A percentile compares a stretch with the other conserved stretches of the same genome.
These are phyloP conservation scores for Thymus mandschuricus DNA, from an alignment of 257 asterid genomes.

Conservation along the genomic window DNA sequence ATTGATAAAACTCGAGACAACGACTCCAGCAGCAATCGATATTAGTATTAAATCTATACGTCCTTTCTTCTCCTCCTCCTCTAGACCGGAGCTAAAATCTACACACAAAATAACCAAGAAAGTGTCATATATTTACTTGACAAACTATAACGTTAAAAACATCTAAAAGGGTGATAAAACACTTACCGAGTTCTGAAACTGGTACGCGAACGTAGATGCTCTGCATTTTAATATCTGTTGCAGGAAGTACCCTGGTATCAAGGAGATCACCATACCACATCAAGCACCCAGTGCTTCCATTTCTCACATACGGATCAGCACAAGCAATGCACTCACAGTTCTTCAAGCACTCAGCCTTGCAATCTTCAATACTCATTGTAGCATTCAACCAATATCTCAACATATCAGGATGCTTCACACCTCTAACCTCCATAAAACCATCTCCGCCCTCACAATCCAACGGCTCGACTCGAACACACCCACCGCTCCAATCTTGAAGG, in stretches of 20 bases:
- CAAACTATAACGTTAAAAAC: no score
- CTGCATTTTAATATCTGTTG: slow-evolving; percentile 8
- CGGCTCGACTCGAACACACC: not conserved
- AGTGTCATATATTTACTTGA: no score
- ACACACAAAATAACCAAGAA: not conserved
- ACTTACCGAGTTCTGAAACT: not conserved
- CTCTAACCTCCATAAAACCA: slow-evolving; percentile 7
- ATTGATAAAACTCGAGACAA: slow-evolving; percentile 18
- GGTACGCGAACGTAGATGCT: not conserved
- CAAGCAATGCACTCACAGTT: slow-evolving; percentile 38
- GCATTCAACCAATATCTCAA: slow-evolving; percentile 16
- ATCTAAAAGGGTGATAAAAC: no score
- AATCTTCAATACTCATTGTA: slow-evolving; percentile 32
- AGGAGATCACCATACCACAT: slow-evolving; percentile 37
- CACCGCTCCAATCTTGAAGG: slow-evolving; percentile 2
- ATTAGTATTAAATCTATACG: slow-evolving; percentile 14
- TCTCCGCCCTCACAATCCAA: not conserved
- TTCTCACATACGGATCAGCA: slow-evolving; percentile 33
- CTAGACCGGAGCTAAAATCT: not conserved
- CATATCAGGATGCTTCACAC: slow-evolving; percentile 26
- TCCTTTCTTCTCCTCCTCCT: slow-evolving; percentile 8
- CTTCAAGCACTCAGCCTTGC: slow-evolving; percentile 33
- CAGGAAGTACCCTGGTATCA: slow-evolving; percentile 18
- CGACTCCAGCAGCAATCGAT: slow-evolving; percentile 19
- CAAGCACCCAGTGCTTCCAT: slow-evolving; percentile 37